These are phyloP conservation scores for Irpex sp. DNA, from an alignment of 1,284 basidiomycete genomes.

Conservation along the genomic window DNA sequence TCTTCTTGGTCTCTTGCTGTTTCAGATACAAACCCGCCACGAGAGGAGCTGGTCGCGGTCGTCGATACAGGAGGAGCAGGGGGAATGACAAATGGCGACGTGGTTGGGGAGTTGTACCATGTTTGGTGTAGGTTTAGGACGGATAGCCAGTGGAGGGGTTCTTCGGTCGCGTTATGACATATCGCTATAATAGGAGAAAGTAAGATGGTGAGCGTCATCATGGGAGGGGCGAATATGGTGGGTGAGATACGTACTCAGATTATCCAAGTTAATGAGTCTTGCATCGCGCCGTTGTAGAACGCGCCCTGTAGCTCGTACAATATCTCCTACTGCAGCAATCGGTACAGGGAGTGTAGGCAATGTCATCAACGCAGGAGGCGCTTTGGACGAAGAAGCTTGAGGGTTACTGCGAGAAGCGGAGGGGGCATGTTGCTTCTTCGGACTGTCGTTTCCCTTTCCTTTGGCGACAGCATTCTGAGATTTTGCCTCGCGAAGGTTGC, in stretches of 20 bases:
- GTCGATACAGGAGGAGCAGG: slow-evolving; percentile 25
- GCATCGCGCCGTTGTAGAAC: slow-evolving; percentile 40
- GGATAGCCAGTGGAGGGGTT: slow-evolving; percentile 53
- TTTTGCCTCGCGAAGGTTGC: slow-evolving; percentile 26
- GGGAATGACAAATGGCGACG: slow-evolving; percentile 45
- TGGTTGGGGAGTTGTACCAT: slow-evolving; percentile 40
- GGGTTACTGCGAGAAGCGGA: background rate
- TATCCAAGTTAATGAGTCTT: slow-evolving; percentile 44
- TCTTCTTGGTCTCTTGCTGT: background rate
- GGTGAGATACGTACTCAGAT: too few relatives aligned
- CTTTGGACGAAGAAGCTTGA: slow-evolving; percentile 4
- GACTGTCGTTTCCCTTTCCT: background rate
- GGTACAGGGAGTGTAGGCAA: slow-evolving; percentile 30
- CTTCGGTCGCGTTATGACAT: slow-evolving; percentile 52
- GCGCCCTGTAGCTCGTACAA: slow-evolving; percentile 47
- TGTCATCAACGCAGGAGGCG: background rate
- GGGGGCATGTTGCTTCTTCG: background rate
- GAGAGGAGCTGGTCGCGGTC: slow-evolving; percentile 12
- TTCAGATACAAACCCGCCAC: background rate
- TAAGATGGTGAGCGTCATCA: background rate
- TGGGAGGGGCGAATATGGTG: too few relatives aligned
- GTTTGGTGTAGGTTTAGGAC: slow-evolving; percentile 53
- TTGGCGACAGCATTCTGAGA: background rate
- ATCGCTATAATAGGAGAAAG: slow-evolving; percentile 26
- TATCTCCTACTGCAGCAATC: slow-evolving; percentile 43